These are phyloP conservation scores for Cyberlindnera sargentensis DNA, from an alignment of 805 yeast genomes.

Conservation along the genomic window DNA sequence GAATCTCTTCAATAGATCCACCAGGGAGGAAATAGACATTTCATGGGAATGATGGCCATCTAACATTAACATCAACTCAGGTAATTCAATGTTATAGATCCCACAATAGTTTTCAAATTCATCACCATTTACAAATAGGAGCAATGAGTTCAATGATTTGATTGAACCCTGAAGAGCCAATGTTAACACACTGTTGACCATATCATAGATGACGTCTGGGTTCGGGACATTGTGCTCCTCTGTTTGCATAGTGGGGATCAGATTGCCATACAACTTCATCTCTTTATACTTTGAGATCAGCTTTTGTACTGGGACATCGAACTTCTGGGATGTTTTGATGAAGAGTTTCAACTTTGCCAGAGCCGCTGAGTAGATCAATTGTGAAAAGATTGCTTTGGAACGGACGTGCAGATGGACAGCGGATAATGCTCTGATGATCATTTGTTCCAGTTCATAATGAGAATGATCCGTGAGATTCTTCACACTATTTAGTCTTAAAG, in stretches of 20 bases:
- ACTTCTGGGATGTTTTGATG: slow-evolving; percentile 18
- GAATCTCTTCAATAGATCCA: slow-evolving; percentile 26
- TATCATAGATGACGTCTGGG: slow-evolving; percentile 7
- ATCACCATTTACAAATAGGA: slow-evolving; percentile 25
- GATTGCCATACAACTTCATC: slow-evolving; percentile 17
- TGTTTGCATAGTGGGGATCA: slow-evolving; percentile 5
- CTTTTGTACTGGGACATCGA: slow-evolving; percentile 24
- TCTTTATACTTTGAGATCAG: slow-evolving; percentile 26
- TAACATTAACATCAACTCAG: slow-evolving; percentile 23
- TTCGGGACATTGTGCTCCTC: not conserved
- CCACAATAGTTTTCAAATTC: slow-evolving; percentile 37
- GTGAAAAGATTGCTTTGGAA: slow-evolving; percentile 1
- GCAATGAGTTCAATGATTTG: slow-evolving; percentile 20
- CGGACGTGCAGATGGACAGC: not conserved
- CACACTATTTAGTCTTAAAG: not conserved
- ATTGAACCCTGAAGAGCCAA: slow-evolving; percentile 27
- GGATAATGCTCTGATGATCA: not conserved
- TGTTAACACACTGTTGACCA: slow-evolving; percentile 26
- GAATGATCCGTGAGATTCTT: not conserved
- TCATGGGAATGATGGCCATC: not conserved
- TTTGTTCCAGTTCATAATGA: not conserved
- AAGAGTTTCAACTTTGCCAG: slow-evolving; percentile 13
- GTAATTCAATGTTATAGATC: slow-evolving; percentile 31
- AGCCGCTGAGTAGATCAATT: slow-evolving; percentile 8
- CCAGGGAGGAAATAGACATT: slow-evolving; percentile 20